Conservation (phyloP, 2,329 filamentous ascomycete species). For the Arthrobotrys iridis region DNA sequence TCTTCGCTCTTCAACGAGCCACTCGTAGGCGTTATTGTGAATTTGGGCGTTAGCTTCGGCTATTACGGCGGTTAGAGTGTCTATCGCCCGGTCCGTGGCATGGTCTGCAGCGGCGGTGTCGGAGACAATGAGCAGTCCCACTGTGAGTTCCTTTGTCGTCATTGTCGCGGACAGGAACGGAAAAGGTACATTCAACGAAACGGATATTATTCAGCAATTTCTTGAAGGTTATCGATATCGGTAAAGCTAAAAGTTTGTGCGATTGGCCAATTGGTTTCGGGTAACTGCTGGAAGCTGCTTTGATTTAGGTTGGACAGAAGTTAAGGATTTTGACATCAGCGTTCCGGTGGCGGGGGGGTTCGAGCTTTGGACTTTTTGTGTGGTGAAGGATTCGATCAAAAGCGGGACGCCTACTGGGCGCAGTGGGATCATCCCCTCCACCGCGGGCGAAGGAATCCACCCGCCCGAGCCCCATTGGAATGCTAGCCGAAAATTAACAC, state of each 20-base stretch:
- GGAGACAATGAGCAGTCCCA: slow-evolving; percentile 85
- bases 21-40: slow-evolving; percentile 61
- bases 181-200: no score
- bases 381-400: background rate
- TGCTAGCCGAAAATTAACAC: background rate
- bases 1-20: slow-evolving; percentile 73
- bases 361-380: no score
- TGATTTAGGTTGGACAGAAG: background rate
- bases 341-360: no score
- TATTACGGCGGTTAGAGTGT: slow-evolving; percentile 74
- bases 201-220: no score
- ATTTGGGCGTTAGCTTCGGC: slow-evolving; percentile 67
- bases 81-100: slow-evolving; percentile 76
- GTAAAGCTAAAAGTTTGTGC: background rate
- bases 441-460: slow-evolving; percentile 4
- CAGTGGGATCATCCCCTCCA: background rate
- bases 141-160: slow-evolving; percentile 67
- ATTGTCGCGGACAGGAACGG: no score
- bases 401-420: background rate
- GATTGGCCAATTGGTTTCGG: slow-evolving; percentile 27
- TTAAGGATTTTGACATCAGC: background rate
- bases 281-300: no score
- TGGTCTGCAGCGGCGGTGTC: slow-evolving; percentile 86
- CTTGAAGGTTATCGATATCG: no score
- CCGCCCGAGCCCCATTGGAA: background rate